These are phyloP conservation scores for Plasmodiophora brassicae DNA, from an alignment of 208 protist genomes.

Conservation along the genomic window DNA sequence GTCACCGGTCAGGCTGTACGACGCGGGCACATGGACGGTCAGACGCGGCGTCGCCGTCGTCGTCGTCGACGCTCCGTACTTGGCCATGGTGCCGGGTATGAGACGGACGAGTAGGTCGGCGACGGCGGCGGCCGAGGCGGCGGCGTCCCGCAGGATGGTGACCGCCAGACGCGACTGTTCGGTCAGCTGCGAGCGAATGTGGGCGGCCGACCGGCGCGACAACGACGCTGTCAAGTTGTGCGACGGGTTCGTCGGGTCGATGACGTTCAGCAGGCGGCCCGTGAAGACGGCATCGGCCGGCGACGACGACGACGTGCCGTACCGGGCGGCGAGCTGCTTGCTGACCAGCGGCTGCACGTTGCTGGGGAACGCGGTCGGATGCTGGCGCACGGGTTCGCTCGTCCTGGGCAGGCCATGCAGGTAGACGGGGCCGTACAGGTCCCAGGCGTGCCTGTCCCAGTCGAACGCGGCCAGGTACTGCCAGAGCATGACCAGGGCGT, in stretches of 20 bases:
- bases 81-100: not conserved
- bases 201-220: not conserved
- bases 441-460: not conserved
- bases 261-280: not conserved
- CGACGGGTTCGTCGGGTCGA: not conserved
- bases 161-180: not conserved
- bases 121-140: not conserved
- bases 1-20: not conserved
- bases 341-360: slow-evolving; percentile 3
- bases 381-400: not conserved
- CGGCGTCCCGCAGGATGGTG: too few relatives aligned
- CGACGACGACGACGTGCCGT: not conserved
- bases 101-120: not conserved
- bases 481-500: not conserved
- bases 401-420: not conserved
- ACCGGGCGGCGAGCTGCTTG: not conserved
- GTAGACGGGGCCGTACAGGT: not conserved
- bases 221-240: not conserved
- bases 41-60: too few relatives aligned
- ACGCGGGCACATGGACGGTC: not conserved
- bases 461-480: not conserved
- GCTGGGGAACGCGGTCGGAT: not conserved
- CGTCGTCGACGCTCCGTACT: too few relatives aligned
- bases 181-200: not conserved
- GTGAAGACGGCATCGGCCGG: not conserved